These are phyloP conservation scores for Nicotiana rustica DNA, from an alignment of 305 asterid genomes.

Conservation along the genomic window DNA sequence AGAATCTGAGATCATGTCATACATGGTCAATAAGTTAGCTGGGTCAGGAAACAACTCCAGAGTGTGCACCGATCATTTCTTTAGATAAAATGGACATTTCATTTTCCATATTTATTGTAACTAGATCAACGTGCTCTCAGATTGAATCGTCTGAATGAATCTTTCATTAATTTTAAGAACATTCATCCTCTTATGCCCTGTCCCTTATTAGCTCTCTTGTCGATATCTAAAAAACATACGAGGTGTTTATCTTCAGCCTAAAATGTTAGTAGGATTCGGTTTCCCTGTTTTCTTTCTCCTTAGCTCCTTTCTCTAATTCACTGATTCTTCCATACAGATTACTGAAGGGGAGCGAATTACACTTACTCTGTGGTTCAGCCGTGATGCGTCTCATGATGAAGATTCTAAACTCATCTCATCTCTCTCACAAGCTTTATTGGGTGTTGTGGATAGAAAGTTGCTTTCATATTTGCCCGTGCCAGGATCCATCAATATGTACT, in stretches of 20 bases:
- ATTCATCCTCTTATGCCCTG: not conserved
- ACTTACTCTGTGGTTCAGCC: conserved; percentile 92
- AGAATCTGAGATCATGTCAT: not conserved
- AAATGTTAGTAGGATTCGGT: not conserved
- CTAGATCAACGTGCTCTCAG: not conserved
- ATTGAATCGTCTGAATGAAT: not conserved
- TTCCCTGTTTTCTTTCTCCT: not conserved
- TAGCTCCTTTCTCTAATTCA: not conserved
- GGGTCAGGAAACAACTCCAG: not conserved
- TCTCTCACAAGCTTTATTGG: conserved; percentile 53
- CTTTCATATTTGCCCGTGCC: conserved; percentile 56
- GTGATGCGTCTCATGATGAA: conserved; percentile 79
- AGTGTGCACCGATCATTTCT: not conserved
- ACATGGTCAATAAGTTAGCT: not conserved
- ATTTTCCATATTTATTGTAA: not conserved
- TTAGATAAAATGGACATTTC: not conserved
- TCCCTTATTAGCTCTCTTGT: not conserved
- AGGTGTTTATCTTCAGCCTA: not conserved
- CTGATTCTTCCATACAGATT: conserved; percentile 51
- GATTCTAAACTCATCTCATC: conserved; percentile 71
- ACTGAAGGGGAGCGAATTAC: conserved; percentile 85
- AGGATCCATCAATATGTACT: conserved; percentile 77
- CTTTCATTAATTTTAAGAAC: not conserved
- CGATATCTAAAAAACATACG: not conserved
- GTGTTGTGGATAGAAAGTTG: conserved; percentile 38